These are phyloP conservation scores for Ustilago nuda DNA, from an alignment of 1,284 basidiomycete genomes.

Conservation along the genomic window DNA sequence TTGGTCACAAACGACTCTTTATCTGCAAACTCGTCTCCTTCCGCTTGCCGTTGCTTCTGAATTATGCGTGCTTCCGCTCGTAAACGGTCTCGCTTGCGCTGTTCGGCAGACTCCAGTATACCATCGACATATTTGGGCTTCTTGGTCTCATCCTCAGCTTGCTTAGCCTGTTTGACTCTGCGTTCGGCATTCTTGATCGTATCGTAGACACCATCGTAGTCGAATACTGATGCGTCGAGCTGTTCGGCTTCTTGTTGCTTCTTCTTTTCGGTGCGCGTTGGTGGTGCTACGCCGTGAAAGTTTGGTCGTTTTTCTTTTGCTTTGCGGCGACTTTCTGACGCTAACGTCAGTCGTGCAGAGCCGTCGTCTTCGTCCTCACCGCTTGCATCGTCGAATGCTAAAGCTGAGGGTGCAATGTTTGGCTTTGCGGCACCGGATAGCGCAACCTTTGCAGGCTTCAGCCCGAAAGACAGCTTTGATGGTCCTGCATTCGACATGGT, in stretches of 20 bases:
- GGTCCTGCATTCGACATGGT: slow-evolving; percentile 23
- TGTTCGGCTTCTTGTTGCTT: slow-evolving; percentile 75
- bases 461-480: slow-evolving; percentile 51
- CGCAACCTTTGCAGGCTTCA: slow-evolving; percentile 31
- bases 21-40: slow-evolving; percentile 92
- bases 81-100: slow-evolving; percentile 86
- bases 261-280: slow-evolving; percentile 47
- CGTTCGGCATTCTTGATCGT: slow-evolving; percentile 89
- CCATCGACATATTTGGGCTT: slow-evolving; percentile 93
- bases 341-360: neutral
- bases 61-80: slow-evolving; percentile 98
- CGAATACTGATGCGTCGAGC: slow-evolving; percentile 85
- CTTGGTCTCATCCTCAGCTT: slow-evolving; percentile 75
- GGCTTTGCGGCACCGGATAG: slow-evolving; percentile 9
- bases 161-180: slow-evolving; percentile 72
- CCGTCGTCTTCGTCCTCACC: slow-evolving; percentile 46
- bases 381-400: slow-evolving; percentile 39
- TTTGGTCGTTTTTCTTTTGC: slow-evolving; percentile 3
- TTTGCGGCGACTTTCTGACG: slow-evolving; percentile 3
- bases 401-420: slow-evolving; percentile 16
- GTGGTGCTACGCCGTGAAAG: slow-evolving; percentile 18
- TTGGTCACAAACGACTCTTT: slow-evolving; percentile 98
- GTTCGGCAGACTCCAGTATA: slow-evolving; percentile 84
- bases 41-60: slow-evolving; percentile 87
- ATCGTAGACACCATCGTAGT: slow-evolving; percentile 97